Evolutionary conservation across 805 yeast genomes (phyloP), one percentile per base, ranked within the genome.

Genomic region (Nakazawaea wyomingensis): DNA sequence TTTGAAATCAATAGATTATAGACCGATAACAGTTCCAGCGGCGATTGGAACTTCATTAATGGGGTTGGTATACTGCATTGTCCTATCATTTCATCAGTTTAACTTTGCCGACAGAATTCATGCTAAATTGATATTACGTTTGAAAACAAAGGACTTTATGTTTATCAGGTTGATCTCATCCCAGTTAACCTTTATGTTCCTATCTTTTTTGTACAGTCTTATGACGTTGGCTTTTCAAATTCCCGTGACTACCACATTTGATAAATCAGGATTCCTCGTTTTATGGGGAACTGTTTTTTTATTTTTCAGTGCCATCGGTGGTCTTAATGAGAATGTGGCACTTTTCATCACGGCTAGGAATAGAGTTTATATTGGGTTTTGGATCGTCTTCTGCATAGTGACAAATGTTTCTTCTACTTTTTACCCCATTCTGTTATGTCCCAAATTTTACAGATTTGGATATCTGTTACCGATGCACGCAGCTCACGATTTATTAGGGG

Each of bases 141-240:
- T 83, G 40, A 71, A 71, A 37, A 61, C 69, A 3, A 48, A 22
- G 9, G 75, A 71, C 45, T 76, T 72, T 53, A 50, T 82, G 4
- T 10, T 72, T 0, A 84, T 76, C 61, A 65, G 93, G 47, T 48
- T 76, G 37, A 2, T 68, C 0, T 51, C 73, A 0, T 68, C 82
- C 0, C 75, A 77, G 48, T n/a, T 68, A 4, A 71, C 80, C 4
- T 84, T 69, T 51, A 64, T 85, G 37, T 50, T 82, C 19, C 53
- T 84, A 24, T 75, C 89, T 14, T 62, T 85, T 28, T 72, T 76
- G 38, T 75, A 74, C 52, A 69, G 80, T 21, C 61, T 78, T 28
- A 76, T 85, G 5, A 72, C 86, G 24, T 72, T 82, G 14, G 86
- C 85, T 1, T 81, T 78, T 66, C 88, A 83, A 55, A 70, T 82